Conservation (phyloP, 176 grass and related monocot genomes). For the maize (Zea mays) region Zm-B73-REFERENCE-NAM-5.0 NC_050102.1:165001001-165001500, state of each 20-base stretch:
- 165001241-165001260: background rate
- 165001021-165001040: background rate
- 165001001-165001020: background rate
- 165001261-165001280: background rate
- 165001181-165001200: background rate
- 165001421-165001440: too few relatives aligned
- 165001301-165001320: background rate
- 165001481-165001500: too few relatives aligned
- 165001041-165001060: background rate
- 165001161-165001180: background rate
- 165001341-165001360: background rate
- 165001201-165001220: background rate
- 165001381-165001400: background rate
- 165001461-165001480: too few relatives aligned
- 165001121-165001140: background rate
- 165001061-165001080: background rate
- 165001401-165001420: background rate
- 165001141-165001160: background rate
- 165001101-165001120: background rate
- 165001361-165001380: background rate
- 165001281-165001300: background rate
- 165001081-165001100: background rate
- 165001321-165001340: background rate
- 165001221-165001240: background rate
- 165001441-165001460: too few relatives aligned